phyloP scores from a whole-genome alignment of 192 early-diverging fungal genomes.

The Coemansia sp. region DNA sequence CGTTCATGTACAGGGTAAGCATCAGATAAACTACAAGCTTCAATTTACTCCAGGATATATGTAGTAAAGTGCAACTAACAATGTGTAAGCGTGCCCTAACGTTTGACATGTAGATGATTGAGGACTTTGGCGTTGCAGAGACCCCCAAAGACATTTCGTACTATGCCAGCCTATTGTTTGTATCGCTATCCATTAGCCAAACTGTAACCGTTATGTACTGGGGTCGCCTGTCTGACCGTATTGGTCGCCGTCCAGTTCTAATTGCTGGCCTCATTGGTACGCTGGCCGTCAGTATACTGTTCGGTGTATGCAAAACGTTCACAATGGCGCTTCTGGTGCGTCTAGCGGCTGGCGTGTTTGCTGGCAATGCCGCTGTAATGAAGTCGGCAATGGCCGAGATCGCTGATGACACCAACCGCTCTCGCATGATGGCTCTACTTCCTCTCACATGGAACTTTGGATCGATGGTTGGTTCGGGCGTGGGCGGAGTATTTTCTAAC shows the following conservation, averaged over 20 bases:
- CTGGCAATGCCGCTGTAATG: conserved; percentile 79
- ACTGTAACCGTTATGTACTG: conserved; percentile 62
- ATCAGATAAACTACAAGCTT: no score
- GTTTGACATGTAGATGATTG: conserved; percentile 18
- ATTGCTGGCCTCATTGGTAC: conserved; percentile 78
- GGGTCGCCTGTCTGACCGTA: conserved; percentile 76
- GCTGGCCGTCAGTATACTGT: conserved; percentile 63
- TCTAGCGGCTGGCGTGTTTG: conserved; percentile 67
- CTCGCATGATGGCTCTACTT: conserved; percentile 73
- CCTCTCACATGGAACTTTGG: conserved; percentile 72
- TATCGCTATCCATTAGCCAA: conserved; percentile 58
- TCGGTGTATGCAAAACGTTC: conserved; percentile 69
- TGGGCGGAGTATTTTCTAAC: conserved; percentile 78
- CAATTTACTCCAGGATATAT: neutral
- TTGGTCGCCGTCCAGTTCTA: conserved; percentile 78
- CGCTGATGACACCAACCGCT: conserved; percentile 78
- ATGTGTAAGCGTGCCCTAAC: neutral
- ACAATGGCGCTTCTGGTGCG: conserved; percentile 63
- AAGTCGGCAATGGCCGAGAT: conserved; percentile 85
- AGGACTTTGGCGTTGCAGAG: conserved; percentile 56
- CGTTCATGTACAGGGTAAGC: conserved; percentile 28
- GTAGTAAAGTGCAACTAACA: neutral
- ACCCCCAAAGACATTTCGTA: conserved; percentile 77
- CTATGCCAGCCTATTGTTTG: conserved; percentile 63
- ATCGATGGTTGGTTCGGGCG: conserved; percentile 64